A percentile compares a stretch with the other conserved stretches of the same genome.
These are phyloP conservation scores for Globisporangium carolinianum DNA, from an alignment of 352 stramenopile species.

Conservation along the genomic window DNA sequence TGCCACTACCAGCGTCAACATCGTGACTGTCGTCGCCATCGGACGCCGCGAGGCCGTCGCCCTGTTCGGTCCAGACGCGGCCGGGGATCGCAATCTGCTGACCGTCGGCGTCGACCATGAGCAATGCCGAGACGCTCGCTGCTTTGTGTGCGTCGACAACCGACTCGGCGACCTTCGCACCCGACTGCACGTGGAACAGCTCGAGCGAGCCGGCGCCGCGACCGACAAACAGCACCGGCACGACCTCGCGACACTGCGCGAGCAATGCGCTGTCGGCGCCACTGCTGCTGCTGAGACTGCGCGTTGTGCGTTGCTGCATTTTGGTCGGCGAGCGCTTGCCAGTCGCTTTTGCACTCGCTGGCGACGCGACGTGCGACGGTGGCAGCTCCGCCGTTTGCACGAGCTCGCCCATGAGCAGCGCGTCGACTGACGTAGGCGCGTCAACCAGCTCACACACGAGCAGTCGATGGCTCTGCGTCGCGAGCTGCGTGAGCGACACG, in stretches of 20 bases:
- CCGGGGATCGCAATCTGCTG: conserved; percentile 35
- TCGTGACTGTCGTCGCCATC: conserved; percentile 6
- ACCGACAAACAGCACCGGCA: conserved; percentile 62
- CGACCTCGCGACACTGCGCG: conserved; percentile 40
- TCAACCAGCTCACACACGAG: conserved; percentile 43
- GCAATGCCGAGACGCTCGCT: conserved; percentile 41
- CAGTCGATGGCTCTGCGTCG: conserved; percentile 44
- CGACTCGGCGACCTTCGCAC: conserved; percentile 60
- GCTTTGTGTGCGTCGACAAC: conserved; percentile 38
- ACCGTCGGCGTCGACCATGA: conserved; percentile 51
- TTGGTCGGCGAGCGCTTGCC: conserved; percentile 2
- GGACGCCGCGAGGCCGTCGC: neutral
- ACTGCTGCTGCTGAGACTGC: conserved; percentile 3
- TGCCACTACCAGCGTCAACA: neutral
- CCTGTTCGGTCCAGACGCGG: conserved; percentile 25
- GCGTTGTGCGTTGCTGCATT: neutral
- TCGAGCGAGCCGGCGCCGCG: conserved; percentile 61
- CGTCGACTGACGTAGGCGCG: conserved; percentile 25
- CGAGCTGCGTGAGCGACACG: conserved; percentile 48
- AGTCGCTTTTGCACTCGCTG: neutral
- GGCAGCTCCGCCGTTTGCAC: conserved; percentile 51
- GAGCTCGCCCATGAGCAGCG: conserved; percentile 55
- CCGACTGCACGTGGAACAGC: conserved; percentile 66
- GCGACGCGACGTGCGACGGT: neutral
- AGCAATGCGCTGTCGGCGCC: conserved; percentile 12